phyloP scores from a whole-genome alignment of 768 basidiomycete genomes.

The Naganishia antarctica region DNA sequence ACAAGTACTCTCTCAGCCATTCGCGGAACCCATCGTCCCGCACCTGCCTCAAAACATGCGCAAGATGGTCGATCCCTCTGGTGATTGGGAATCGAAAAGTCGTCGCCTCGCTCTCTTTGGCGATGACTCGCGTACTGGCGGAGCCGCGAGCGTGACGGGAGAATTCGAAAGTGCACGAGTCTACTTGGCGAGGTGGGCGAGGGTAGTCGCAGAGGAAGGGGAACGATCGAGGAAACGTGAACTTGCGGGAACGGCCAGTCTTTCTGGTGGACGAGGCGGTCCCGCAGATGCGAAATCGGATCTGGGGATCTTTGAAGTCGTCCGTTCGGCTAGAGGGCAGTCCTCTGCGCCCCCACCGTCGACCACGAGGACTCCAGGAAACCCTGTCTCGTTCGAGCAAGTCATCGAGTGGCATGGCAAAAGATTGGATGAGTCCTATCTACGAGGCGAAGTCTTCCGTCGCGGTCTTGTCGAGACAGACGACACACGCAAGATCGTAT shows the following conservation, averaged over 20 bases:
- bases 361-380: slow-evolving; percentile 70
- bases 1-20: slow-evolving; percentile 87
- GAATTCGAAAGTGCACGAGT: slow-evolving; percentile 95
- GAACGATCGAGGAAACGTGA: slow-evolving; percentile 80
- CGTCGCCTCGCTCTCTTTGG: slow-evolving; percentile 14
- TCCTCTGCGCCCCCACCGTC: slow-evolving; percentile 61
- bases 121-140: slow-evolving; percentile 62
- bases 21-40: slow-evolving; percentile 91
- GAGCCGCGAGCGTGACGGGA: slow-evolving; percentile 56
- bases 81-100: slow-evolving; percentile 58
- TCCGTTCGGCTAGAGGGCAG: slow-evolving; percentile 21
- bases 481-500: slow-evolving; percentile 62
- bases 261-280: slow-evolving; percentile 48
- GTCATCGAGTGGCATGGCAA: slow-evolving; percentile 45
- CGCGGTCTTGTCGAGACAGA: slow-evolving; percentile 43
- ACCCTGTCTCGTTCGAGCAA: slow-evolving; percentile 67
- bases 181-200: slow-evolving; percentile 93
- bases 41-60: slow-evolving; percentile 91
- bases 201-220: slow-evolving; percentile 90
- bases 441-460: slow-evolving; percentile 48
- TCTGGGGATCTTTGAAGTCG: slow-evolving; percentile 72
- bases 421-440: slow-evolving; percentile 38
- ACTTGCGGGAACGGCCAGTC: slow-evolving; percentile 49
- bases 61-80: slow-evolving; percentile 80
- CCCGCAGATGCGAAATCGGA: slow-evolving; percentile 54